phyloP scores from a whole-genome alignment of 495 filamentous ascomycete species.

The Amphirosellinia nigrospora region DNA sequence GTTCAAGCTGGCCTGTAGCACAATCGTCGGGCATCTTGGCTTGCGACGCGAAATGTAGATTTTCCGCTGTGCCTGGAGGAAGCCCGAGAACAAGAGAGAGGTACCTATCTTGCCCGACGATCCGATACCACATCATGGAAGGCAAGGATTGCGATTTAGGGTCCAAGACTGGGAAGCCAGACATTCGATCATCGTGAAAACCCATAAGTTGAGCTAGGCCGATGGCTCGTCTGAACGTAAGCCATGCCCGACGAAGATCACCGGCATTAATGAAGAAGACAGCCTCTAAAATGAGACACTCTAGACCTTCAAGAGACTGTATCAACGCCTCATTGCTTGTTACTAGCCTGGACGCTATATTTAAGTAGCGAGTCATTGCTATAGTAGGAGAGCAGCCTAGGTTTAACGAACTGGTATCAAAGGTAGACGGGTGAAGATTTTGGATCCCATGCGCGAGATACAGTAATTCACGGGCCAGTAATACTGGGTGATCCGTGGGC shows the following conservation, averaged over 20 bases:
- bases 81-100: slow-evolving; percentile 1
- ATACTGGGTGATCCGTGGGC: slow-evolving; percentile 4
- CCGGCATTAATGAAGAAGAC: slow-evolving; percentile 1
- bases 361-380: neutral
- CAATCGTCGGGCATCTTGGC: slow-evolving; percentile 4
- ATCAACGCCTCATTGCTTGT: slow-evolving; percentile 1
- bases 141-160: neutral
- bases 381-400: neutral
- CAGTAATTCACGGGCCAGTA: slow-evolving; percentile 1
- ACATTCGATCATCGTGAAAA: neutral
- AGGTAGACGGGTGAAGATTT: slow-evolving; percentile 8
- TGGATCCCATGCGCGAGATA: slow-evolving; percentile 18
- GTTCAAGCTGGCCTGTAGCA: slow-evolving; percentile 13
- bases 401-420: neutral
- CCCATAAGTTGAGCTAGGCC: slow-evolving; percentile 9
- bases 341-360: neutral
- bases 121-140: slow-evolving; percentile 9
- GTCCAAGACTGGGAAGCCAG: neutral
- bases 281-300: slow-evolving; percentile 13
- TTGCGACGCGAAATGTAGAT: neutral
- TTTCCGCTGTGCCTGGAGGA: neutral
- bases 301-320: neutral
- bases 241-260: neutral
- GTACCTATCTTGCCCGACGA: slow-evolving; percentile 5
- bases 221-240: neutral